Conservation (phyloP, 1,139 yeast genomes). For the Magnusiomyces tetraspermus region DNA sequence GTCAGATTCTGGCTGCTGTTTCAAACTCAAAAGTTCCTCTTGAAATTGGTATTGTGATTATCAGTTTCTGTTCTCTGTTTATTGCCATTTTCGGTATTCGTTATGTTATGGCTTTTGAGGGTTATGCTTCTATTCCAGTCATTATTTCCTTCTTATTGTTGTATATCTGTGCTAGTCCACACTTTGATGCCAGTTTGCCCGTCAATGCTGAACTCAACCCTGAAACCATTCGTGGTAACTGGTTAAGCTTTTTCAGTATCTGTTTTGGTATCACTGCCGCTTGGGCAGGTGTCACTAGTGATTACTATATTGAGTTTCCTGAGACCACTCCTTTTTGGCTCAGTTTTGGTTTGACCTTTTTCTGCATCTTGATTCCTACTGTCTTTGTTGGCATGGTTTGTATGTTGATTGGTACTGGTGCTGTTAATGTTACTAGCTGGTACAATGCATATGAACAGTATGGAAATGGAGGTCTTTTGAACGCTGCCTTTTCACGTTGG, state of each 20-base stretch:
- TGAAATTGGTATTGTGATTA: conserved; percentile 64
- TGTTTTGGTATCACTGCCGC: conserved; percentile 76
- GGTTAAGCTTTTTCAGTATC: conserved; percentile 65
- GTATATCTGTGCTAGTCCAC: conserved; percentile 56
- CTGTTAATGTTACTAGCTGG: conserved; percentile 52
- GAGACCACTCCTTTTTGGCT: conserved; percentile 53
- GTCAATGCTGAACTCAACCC: conserved; percentile 36
- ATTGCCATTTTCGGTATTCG: conserved; percentile 72
- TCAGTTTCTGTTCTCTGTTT: conserved; percentile 51
- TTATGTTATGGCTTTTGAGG: conserved; percentile 59
- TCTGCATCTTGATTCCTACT: conserved; percentile 65
- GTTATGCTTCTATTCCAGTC: conserved; percentile 60
- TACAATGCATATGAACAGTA: conserved; percentile 43
- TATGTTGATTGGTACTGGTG: conserved; percentile 59
- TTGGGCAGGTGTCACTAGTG: conserved; percentile 85
- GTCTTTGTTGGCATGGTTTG: conserved; percentile 71
- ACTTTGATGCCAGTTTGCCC: conserved; percentile 37
- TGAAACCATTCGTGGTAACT: conserved; percentile 49
- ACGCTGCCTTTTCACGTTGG: conserved; percentile 66
- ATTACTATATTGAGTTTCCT: conserved; percentile 76
- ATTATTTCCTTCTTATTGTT: conserved; percentile 57
- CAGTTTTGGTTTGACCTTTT: conserved; percentile 53
- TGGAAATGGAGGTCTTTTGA: conserved; percentile 75
- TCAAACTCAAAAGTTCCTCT: conserved; percentile 56
- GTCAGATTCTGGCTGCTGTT: conserved; percentile 61